Evolutionary conservation across 495 filamentous ascomycete species (phyloP).

Genomic region (Neurospora pannonica): DNA sequence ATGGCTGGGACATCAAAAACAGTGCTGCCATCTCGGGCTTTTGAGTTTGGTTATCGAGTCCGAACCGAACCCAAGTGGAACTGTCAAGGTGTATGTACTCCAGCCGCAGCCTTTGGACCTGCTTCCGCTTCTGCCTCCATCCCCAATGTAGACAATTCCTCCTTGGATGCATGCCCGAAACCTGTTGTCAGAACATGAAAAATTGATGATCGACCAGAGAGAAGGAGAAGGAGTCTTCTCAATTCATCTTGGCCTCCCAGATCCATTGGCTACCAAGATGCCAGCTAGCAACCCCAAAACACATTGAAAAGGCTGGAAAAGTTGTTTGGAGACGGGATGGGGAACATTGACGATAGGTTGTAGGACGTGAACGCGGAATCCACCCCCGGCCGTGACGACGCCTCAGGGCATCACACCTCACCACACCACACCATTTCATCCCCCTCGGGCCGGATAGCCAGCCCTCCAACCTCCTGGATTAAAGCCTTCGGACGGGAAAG

Average conservation of each 20-base stretch:
- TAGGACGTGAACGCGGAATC: neutral
- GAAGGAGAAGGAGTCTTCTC: neutral
- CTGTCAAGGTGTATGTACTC: neutral
- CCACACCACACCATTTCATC: neutral
- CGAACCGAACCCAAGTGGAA: neutral
- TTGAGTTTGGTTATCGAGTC: neutral
- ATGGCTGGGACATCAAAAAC: neutral
- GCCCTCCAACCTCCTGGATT: neutral
- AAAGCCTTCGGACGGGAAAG: neutral
- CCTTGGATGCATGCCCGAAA: neutral
- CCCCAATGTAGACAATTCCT: neutral
- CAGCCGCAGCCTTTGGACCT: neutral
- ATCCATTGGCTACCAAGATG: neutral
- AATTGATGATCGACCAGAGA: neutral
- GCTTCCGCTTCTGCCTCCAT: neutral
- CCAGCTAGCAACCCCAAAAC: neutral
- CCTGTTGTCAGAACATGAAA: neutral
- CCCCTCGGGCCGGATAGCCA: no score
- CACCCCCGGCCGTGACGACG: neutral
- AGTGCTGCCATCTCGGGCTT: neutral
- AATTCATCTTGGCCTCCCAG: neutral
- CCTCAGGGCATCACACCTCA: neutral
- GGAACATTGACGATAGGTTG: neutral
- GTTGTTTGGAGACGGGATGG: neutral
- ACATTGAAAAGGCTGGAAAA: neutral